A percentile compares a stretch with the other conserved stretches of the same genome.
These are phyloP conservation scores for Aspergillus saccharolyticus DNA, from an alignment of 495 filamentous ascomycete genomes.

Conservation along the genomic window DNA sequence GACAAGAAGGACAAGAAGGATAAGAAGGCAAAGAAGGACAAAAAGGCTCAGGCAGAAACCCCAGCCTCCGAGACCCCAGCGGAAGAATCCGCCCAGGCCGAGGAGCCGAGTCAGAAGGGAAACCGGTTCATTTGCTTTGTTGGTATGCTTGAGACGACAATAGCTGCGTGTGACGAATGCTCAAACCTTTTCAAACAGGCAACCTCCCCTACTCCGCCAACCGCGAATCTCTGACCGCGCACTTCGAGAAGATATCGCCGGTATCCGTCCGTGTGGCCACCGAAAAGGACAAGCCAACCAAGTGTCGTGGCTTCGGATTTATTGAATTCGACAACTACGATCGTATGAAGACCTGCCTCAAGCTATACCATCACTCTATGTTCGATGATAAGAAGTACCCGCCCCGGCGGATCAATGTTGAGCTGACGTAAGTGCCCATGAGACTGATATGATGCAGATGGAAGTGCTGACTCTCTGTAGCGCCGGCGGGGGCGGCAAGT, in stretches of 20 bases:
- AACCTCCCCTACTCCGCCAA: conserved; percentile 89
- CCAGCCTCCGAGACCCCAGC: conserved; percentile 8
- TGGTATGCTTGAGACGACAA: conserved; percentile 40
- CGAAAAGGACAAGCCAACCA: conserved; percentile 58
- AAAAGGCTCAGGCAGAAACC: conserved; percentile 16
- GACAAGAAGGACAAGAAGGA: conserved; percentile 21
- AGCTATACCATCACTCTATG: conserved; percentile 77
- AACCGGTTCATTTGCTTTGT: conserved; percentile 81
- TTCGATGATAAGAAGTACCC: conserved; percentile 67
- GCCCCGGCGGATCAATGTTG: conserved; percentile 77
- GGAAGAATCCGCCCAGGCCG: conserved; percentile 22
- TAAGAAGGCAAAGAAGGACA: conserved; percentile 18
- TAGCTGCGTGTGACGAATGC: not conserved
- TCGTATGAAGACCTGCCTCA: conserved; percentile 89
- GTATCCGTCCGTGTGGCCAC: conserved; percentile 69
- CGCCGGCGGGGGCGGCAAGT: conserved; percentile 81
- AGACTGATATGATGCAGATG: conserved; percentile 4
- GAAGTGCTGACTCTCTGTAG: conserved; percentile 18
- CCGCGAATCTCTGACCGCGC: conserved; percentile 54
- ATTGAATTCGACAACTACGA: conserved; percentile 87
- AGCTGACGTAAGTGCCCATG: conserved; percentile 65
- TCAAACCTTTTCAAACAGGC: conserved; percentile 35
- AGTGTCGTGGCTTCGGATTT: conserved; percentile 85
- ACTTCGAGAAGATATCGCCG: conserved; percentile 75
- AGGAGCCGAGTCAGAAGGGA: conserved; percentile 35